These are phyloP conservation scores for Asterella californica DNA, from an alignment of 225 moss, liverwort and hornwort genomes.

Conservation along the genomic window DNA sequence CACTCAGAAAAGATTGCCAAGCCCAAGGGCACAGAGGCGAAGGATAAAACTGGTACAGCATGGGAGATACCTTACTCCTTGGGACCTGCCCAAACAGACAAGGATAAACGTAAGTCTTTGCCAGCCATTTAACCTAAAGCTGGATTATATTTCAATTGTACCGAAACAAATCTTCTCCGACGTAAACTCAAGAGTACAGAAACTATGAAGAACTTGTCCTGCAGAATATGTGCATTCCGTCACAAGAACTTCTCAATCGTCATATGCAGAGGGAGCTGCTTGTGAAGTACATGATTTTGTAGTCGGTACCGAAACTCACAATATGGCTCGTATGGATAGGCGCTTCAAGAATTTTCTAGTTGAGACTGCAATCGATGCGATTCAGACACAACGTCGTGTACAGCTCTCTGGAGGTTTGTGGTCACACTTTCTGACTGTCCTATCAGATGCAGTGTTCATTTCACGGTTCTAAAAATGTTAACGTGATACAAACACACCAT, in stretches of 20 bases:
- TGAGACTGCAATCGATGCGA: slow-evolving; percentile 63
- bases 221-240: not conserved
- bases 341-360: slow-evolving; percentile 65
- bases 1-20: slow-evolving; percentile 62
- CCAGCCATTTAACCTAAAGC: not conserved
- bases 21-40: slow-evolving; percentile 40
- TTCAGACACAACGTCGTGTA: slow-evolving; percentile 48
- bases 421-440: not conserved
- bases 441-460: not conserved
- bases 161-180: not conserved
- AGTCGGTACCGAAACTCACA: slow-evolving; percentile 48
- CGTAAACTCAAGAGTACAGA: not conserved
- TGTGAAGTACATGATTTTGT: slow-evolving; percentile 69
- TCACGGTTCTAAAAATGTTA: not conserved
- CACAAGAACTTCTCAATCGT: slow-evolving; percentile 8
- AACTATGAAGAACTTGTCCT: not conserved
- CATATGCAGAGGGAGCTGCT: slow-evolving; percentile 39
- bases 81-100: slow-evolving; percentile 43
- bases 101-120: slow-evolving; percentile 53
- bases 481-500: not conserved
- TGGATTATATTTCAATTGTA: not conserved
- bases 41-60: slow-evolving; percentile 48
- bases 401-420: slow-evolving; percentile 44
- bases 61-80: slow-evolving; percentile 79
- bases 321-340: slow-evolving; percentile 35